phyloP scores from a whole-genome alignment of 192 early-diverging fungal species.

The Umbelopsis sp. region DNA sequence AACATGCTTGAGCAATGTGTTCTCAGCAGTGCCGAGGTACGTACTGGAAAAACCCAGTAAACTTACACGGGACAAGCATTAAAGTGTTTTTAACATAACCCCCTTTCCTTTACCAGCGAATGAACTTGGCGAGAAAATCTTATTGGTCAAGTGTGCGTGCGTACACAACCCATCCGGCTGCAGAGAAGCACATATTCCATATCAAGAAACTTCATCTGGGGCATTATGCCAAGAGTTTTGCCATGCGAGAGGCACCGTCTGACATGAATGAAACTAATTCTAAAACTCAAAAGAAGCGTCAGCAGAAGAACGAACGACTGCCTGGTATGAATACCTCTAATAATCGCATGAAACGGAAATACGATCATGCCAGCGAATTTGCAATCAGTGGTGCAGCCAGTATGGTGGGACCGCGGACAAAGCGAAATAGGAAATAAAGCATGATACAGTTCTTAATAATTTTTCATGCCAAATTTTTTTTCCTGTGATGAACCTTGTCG shows the following conservation, averaged over 20 bases:
- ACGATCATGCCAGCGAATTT: conserved; percentile 38
- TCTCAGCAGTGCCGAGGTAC: conserved; percentile 62
- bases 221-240: conserved; percentile 96
- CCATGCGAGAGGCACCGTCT: conserved; percentile 89
- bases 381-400: conserved; percentile 27
- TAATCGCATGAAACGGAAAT: conserved; percentile 32
- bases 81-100: background rate
- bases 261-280: conserved; percentile 53
- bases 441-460: background rate
- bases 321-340: conserved; percentile 24
- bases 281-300: conserved; percentile 40
- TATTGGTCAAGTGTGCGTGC: conserved; percentile 89
- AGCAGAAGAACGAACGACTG: conserved; percentile 35
- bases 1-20: conserved; percentile 72
- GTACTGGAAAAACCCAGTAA: background rate
- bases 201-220: conserved; percentile 93
- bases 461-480: background rate
- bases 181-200: conserved; percentile 93
- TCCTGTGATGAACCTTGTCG: background rate
- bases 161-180: conserved; percentile 88
- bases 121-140: conserved; percentile 74
- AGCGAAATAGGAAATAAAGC: conserved; percentile 32
- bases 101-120: conserved; percentile 33
- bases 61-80: no score
- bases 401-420: conserved; percentile 33